These are phyloP conservation scores for Toxicodendron radicans DNA, from an alignment of 345 rosid genomes.

Conservation along the genomic window DNA sequence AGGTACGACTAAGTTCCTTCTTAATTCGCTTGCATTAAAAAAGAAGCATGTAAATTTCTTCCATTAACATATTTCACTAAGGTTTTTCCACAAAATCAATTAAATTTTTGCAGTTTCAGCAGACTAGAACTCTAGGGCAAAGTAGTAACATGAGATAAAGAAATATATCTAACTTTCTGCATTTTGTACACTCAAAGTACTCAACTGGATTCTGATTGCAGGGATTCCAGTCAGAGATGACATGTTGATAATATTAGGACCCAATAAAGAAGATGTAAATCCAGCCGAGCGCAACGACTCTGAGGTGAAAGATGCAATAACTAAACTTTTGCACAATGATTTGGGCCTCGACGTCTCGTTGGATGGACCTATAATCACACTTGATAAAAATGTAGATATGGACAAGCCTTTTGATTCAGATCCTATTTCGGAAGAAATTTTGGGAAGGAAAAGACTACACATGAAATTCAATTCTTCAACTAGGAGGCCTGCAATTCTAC, in stretches of 20 bases:
- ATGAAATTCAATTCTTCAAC: slow-evolving; percentile 39
- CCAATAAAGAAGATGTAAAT: slow-evolving; percentile 26
- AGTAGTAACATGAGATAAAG: too few relatives aligned
- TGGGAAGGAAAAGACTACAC: slow-evolving; percentile 24
- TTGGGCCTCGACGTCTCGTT: slow-evolving; percentile 65
- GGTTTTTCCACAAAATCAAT: background rate
- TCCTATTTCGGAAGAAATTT: slow-evolving; percentile 24
- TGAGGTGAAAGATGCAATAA: slow-evolving; percentile 53
- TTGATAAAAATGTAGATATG: background rate
- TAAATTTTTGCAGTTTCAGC: background rate
- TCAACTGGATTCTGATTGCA: slow-evolving; percentile 35
- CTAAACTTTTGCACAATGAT: slow-evolving; percentile 58
- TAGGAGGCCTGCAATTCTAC: slow-evolving; percentile 62
- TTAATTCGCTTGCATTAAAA: background rate
- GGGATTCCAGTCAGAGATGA: slow-evolving; percentile 71
- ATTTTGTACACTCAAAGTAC: slow-evolving; percentile 10
- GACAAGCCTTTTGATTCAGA: slow-evolving; percentile 17
- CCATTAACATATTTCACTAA: background rate
- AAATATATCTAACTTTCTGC: background rate
- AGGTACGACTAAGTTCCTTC: slow-evolving; percentile 41
- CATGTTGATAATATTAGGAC: slow-evolving; percentile 67
- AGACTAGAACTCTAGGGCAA: background rate
- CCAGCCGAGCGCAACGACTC: slow-evolving; percentile 23
- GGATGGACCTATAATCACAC: slow-evolving; percentile 31
- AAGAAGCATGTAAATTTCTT: slow-evolving; percentile 1